These are phyloP conservation scores for Aspergillus sclerotialis DNA, from an alignment of 2,329 filamentous ascomycete species.

Conservation along the genomic window DNA sequence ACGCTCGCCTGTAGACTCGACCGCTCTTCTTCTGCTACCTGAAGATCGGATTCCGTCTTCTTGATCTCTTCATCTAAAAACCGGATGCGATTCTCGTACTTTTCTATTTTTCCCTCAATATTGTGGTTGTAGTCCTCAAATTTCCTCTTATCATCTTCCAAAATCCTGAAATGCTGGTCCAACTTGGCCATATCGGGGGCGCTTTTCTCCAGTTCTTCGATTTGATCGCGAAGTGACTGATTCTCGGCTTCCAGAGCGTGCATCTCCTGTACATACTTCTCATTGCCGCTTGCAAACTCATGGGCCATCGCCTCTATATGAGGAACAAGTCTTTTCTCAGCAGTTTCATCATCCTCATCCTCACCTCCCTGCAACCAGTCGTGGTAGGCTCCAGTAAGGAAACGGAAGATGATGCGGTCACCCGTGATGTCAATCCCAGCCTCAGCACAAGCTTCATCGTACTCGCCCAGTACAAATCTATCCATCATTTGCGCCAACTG, in stretches of 20 bases:
- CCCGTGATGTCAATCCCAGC: slow-evolving; percentile 79
- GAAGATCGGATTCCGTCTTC: slow-evolving; percentile 66
- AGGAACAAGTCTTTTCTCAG: slow-evolving; percentile 68
- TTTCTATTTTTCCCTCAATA: slow-evolving; percentile 77
- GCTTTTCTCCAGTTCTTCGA: slow-evolving; percentile 81
- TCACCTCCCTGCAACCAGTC: slow-evolving; percentile 93
- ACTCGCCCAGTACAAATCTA: slow-evolving; percentile 67
- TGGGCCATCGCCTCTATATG: slow-evolving; percentile 82
- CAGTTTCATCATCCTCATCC: slow-evolving; percentile 78
- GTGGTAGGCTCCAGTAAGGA: slow-evolving; percentile 80
- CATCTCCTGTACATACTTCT: slow-evolving; percentile 76
- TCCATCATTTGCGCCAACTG: slow-evolving; percentile 92
- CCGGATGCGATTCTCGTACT: slow-evolving; percentile 73
- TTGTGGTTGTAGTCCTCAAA: slow-evolving; percentile 91
- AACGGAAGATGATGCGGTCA: slow-evolving; percentile 91
- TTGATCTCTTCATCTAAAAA: slow-evolving; percentile 82
- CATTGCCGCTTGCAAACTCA: slow-evolving; percentile 79
- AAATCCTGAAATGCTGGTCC: slow-evolving; percentile 83
- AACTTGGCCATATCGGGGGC: slow-evolving; percentile 76
- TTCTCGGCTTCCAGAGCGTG: slow-evolving; percentile 83
- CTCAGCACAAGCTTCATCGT: slow-evolving; percentile 85
- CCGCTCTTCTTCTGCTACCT: slow-evolving; percentile 76
- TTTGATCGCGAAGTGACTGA: slow-evolving; percentile 70
- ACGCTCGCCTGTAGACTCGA: slow-evolving; percentile 73
- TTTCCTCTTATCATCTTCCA: slow-evolving; percentile 90